Conservation (phyloP, 805 yeast species). For the Priceomyces carsonii region DNA sequence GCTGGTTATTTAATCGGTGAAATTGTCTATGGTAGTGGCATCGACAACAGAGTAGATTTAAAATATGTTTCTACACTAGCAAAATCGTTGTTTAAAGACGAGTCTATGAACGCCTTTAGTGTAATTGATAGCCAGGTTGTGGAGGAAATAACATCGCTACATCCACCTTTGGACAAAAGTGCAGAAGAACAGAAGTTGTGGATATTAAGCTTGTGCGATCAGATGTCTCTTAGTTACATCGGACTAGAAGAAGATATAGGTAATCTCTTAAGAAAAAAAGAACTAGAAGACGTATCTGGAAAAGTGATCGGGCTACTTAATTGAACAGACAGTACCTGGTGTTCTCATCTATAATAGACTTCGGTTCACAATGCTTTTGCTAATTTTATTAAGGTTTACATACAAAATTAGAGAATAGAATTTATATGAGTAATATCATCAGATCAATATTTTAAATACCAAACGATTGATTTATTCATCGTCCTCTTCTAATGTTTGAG, state of each 20-base stretch:
- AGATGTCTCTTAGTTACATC: conserved; percentile 54
- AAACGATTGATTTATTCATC: conserved; percentile 48
- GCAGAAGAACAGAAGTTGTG: conserved; percentile 42
- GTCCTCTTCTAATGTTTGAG: conserved; percentile 96
- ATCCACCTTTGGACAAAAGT: conserved; percentile 44
- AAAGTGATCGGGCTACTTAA: no score
- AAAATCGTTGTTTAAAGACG: conserved; percentile 33
- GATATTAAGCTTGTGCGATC: conserved; percentile 55
- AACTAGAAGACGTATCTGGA: conserved; percentile 17
- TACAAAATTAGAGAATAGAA: conserved; percentile 12
- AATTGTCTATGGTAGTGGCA: conserved; percentile 68
- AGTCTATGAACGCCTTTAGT: conserved; percentile 45
- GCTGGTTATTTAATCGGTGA: conserved; percentile 50
- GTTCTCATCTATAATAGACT: conserved; percentile 4
- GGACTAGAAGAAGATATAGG: conserved; percentile 49
- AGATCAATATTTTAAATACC: conserved; percentile 8
- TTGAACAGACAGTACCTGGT: no score
- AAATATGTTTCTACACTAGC: conserved; percentile 35
- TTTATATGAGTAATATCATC: conserved; percentile 8
- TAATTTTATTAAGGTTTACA: conserved; percentile 15
- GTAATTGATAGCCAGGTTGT: conserved; percentile 38
- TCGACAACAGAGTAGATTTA: conserved; percentile 44
- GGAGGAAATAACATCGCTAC: conserved; percentile 23
- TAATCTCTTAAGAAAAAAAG: conserved; percentile 22
- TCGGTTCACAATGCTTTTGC: conserved; percentile 22